Conservation (phyloP, 2,329 filamentous ascomycete species). For the Calonectria leucothoes region DNA sequence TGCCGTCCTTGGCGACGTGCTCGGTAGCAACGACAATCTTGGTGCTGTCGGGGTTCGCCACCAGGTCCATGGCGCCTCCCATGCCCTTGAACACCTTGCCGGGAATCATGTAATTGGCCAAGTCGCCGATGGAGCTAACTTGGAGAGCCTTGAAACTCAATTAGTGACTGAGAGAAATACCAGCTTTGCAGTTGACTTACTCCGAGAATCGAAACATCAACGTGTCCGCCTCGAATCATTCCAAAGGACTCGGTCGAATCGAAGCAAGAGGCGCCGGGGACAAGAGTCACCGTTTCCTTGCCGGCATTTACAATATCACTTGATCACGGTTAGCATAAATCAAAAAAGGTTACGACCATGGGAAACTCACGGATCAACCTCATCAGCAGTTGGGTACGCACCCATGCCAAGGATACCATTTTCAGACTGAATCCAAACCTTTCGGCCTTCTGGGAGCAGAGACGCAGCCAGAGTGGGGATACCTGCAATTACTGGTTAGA, state of each 20-base stretch:
- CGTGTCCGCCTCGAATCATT: constrained; percentile 88
- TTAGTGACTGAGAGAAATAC: neutral
- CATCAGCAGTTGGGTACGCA: constrained; percentile 77
- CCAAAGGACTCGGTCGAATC: constrained; percentile 85
- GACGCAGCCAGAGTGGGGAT: constrained; percentile 88
- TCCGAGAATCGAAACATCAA: constrained; percentile 86
- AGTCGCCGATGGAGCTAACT: constrained; percentile 80
- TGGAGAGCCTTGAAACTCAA: constrained; percentile 69
- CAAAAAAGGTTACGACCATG: neutral
- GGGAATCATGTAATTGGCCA: constrained; percentile 92
- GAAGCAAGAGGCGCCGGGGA: constrained; percentile 81
- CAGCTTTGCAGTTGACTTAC: constrained; percentile 45
- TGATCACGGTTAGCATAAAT: constrained; percentile 34
- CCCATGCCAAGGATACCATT: constrained; percentile 90
- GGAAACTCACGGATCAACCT: constrained; percentile 70
- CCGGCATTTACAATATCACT: constrained; percentile 86
- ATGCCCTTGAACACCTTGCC: constrained; percentile 91
- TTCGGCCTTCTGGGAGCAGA: constrained; percentile 74
- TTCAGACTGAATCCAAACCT: constrained; percentile 88
- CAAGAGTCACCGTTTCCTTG: constrained; percentile 86
- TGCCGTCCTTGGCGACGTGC: constrained; percentile 76
- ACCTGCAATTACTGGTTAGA: constrained; percentile 51
- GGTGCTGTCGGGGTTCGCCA: constrained; percentile 76
- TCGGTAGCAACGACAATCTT: constrained; percentile 80
- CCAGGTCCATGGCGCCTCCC: constrained; percentile 82